Evolutionary conservation across 345 rosid genomes (phyloP).

Genomic region (Hibiscus trionum): DNA sequence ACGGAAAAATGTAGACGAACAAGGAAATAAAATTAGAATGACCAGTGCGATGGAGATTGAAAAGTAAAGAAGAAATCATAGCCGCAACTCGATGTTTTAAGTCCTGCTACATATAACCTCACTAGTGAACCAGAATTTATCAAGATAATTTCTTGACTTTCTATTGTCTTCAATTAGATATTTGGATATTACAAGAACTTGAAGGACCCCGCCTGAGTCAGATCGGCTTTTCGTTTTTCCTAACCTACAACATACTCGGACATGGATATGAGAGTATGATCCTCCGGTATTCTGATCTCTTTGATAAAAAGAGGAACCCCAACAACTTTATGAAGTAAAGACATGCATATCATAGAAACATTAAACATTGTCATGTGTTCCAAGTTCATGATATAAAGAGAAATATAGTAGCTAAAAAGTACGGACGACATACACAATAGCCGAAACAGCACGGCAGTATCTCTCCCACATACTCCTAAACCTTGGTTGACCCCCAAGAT

Average conservation of each 20-base stretch:
- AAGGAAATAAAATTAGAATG: too few species aligned
- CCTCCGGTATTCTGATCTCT: too few species aligned
- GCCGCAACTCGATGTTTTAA: too few species aligned
- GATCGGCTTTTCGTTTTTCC: not conserved
- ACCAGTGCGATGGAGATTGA: not conserved
- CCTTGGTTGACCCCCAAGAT: not conserved
- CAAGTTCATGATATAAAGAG: not conserved
- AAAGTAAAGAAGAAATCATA: too few species aligned
- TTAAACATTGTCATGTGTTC: not conserved
- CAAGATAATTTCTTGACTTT: not conserved
- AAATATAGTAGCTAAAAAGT: not conserved
- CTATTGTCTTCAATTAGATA: not conserved
- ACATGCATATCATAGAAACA: not conserved
- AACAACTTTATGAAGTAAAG: too few species aligned
- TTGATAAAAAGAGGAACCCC: too few species aligned
- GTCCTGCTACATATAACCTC: not conserved
- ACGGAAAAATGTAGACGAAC: too few species aligned
- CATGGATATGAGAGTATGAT: too few species aligned
- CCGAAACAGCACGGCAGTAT: not conserved
- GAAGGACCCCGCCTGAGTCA: not conserved
- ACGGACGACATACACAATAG: not conserved
- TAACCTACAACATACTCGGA: not conserved
- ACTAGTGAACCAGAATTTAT: not conserved
- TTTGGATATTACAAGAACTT: not conserved
- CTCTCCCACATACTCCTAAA: not conserved